phyloP scores from a whole-genome alignment of 768 basidiomycete species.

The Xerocomellus dryophilus region DNA sequence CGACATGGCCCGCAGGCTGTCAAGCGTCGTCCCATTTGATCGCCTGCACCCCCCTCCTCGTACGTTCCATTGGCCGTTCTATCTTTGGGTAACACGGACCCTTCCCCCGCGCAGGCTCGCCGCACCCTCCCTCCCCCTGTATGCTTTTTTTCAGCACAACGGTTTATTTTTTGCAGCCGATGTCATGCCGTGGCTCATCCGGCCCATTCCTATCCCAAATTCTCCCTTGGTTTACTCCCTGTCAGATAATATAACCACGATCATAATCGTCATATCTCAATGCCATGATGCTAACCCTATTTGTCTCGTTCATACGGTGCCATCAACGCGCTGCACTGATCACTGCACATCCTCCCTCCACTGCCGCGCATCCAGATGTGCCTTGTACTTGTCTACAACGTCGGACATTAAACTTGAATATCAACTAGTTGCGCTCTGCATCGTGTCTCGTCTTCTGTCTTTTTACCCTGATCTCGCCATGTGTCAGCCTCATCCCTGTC shows the following conservation, averaged over 20 bases:
- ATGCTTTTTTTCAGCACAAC: neutral
- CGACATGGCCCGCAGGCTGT: neutral
- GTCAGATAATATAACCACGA: neutral
- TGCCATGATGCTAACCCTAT: too few species aligned
- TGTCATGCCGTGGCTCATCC: neutral
- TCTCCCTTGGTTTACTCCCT: conserved; percentile 12
- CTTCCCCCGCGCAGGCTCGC: too few species aligned
- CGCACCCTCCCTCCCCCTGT: neutral
- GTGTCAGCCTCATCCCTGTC: conserved; percentile 7
- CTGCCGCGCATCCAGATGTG: neutral
- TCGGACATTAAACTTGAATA: conserved; percentile 25
- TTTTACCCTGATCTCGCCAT: conserved; percentile 10
- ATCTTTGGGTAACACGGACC: conserved; percentile 1
- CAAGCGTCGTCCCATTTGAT: neutral
- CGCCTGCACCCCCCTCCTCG: neutral
- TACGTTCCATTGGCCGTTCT: neutral
- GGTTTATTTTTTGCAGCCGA: neutral
- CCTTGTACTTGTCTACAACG: neutral
- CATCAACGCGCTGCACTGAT: too few species aligned
- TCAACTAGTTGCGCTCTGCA: conserved; percentile 4
- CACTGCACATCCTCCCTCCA: neutral
- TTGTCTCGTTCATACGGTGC: too few species aligned
- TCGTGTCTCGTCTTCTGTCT: conserved; percentile 9
- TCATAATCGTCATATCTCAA: too few species aligned
- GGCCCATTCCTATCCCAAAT: neutral